These are phyloP conservation scores for Diaporthe aspalathi DNA, from an alignment of 2,329 filamentous ascomycete species.

Conservation along the genomic window DNA sequence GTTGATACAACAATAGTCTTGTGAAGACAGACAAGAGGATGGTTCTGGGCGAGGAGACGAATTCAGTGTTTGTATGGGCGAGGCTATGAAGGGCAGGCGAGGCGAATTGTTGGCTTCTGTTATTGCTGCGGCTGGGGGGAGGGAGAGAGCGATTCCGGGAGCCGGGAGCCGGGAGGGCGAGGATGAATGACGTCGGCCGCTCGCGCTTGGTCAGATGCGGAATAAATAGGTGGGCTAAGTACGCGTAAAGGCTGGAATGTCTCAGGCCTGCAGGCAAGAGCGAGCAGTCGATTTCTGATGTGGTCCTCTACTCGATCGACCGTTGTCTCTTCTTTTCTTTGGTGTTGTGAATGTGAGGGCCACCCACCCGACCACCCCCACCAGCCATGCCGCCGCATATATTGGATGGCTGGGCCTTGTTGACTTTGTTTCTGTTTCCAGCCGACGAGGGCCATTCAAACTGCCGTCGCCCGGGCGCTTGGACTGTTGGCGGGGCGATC, in stretches of 20 bases:
- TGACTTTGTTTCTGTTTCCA: conserved; percentile 28
- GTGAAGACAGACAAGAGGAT: not conserved
- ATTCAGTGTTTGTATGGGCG: not conserved
- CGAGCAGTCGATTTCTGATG: no score
- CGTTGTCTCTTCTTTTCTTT: no score
- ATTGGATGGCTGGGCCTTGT: conserved; percentile 18
- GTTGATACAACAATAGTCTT: conserved; percentile 3
- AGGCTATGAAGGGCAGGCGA: conserved; percentile 15
- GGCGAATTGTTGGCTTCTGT: conserved; percentile 3
- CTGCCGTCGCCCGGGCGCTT: conserved; percentile 26
- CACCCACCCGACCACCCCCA: not conserved
- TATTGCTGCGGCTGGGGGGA: conserved; percentile 8
- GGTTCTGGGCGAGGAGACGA: not conserved
- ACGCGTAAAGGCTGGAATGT: no score
- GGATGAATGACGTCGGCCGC: conserved; percentile 21
- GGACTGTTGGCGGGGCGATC: conserved; percentile 29
- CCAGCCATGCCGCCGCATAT: not conserved
- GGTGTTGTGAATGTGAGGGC: no score
- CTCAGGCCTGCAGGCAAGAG: no score
- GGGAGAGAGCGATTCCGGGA: not conserved
- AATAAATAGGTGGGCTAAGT: not conserved
- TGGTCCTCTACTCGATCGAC: no score
- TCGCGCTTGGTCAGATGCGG: conserved; percentile 10
- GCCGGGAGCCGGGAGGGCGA: conserved; percentile 6
- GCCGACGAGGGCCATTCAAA: conserved; percentile 5